Evolutionary conservation across 192 early-diverging fungal species (phyloP).

Genomic region (Umbelopsis isabellina): DNA sequence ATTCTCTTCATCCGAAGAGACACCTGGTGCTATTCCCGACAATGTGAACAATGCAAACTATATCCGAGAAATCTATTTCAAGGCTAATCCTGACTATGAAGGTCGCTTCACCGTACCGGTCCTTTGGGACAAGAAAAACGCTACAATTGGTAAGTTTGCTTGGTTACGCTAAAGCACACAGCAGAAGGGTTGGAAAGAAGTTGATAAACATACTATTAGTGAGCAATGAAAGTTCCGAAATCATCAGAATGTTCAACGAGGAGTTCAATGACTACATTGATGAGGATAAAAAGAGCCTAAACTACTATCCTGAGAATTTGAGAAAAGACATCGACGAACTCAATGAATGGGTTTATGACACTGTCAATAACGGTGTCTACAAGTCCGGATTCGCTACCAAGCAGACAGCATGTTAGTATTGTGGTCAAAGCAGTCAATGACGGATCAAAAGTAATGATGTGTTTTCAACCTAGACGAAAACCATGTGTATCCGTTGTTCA

Average conservation of each 20-base stretch:
- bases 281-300: slow-evolving; percentile 63
- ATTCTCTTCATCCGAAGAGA: slow-evolving; percentile 70
- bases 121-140: slow-evolving; percentile 93
- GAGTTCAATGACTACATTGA: slow-evolving; percentile 79
- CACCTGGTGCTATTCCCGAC: slow-evolving; percentile 79
- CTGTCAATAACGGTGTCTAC: slow-evolving; percentile 96
- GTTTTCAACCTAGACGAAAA: slow-evolving; percentile 61
- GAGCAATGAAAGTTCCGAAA: slow-evolving; percentile 97
- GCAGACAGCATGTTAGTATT: slow-evolving; percentile 70
- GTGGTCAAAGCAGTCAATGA: not conserved
- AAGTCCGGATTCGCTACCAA: slow-evolving; percentile 90
- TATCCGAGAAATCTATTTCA: slow-evolving; percentile 90
- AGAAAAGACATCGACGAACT: slow-evolving; percentile 77
- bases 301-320: slow-evolving; percentile 83
- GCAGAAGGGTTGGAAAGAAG: not conserved
- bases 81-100: slow-evolving; percentile 63
- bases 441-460: not conserved
- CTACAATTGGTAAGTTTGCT: slow-evolving; percentile 72
- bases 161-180: not conserved
- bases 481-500: slow-evolving; percentile 72
- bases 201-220: slow-evolving; percentile 41
- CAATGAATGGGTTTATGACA: slow-evolving; percentile 93
- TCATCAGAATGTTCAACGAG: slow-evolving; percentile 93
- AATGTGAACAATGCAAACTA: slow-evolving; percentile 73
- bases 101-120: slow-evolving; percentile 90